phyloP scores from a whole-genome alignment of 1,139 yeast genomes.

The Candida albicans region DNA sequence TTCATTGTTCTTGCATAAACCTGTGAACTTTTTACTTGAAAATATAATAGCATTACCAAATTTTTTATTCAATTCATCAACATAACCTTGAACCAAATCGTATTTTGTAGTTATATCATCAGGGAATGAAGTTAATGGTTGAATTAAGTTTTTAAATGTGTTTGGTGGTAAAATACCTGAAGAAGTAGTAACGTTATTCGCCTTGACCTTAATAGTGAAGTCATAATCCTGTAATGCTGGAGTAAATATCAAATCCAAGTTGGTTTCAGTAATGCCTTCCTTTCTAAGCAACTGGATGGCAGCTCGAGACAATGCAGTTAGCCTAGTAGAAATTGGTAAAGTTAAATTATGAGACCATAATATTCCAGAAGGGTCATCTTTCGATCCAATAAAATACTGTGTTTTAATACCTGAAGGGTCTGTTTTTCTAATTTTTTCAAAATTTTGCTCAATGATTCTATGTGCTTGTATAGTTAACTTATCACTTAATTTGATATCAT shows the following conservation, averaged over 20 bases:
- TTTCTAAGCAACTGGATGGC: conserved; percentile 56
- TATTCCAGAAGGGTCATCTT: conserved; percentile 79
- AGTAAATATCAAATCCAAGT: conserved; percentile 61
- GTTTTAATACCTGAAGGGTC: conserved; percentile 83
- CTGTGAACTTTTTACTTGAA: conserved; percentile 56
- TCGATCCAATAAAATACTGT: conserved; percentile 80
- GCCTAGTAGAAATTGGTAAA: conserved; percentile 79
- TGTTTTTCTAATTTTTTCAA: conserved; percentile 61
- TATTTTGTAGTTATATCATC: conserved; percentile 45
- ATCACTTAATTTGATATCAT: conserved; percentile 49
- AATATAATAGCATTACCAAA: conserved; percentile 59
- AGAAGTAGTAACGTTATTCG: conserved; percentile 41
- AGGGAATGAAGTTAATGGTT: conserved; percentile 41
- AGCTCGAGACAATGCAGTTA: conserved; percentile 83
- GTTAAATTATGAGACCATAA: conserved; percentile 74
- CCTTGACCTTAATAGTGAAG: conserved; percentile 62
- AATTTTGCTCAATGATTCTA: conserved; percentile 63
- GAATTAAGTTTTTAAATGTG: conserved; percentile 65
- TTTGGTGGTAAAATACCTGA: conserved; percentile 58
- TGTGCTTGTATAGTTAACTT: conserved; percentile 61
- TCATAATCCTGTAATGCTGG: conserved; percentile 87
- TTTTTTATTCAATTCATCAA: conserved; percentile 55
- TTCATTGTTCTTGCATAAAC: conserved; percentile 50
- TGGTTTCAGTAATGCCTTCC: conserved; percentile 44
- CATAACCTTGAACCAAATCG: conserved; percentile 58